Evolutionary conservation across 345 rosid species (phyloP).

Genomic region (Linum lewisii): DNA sequence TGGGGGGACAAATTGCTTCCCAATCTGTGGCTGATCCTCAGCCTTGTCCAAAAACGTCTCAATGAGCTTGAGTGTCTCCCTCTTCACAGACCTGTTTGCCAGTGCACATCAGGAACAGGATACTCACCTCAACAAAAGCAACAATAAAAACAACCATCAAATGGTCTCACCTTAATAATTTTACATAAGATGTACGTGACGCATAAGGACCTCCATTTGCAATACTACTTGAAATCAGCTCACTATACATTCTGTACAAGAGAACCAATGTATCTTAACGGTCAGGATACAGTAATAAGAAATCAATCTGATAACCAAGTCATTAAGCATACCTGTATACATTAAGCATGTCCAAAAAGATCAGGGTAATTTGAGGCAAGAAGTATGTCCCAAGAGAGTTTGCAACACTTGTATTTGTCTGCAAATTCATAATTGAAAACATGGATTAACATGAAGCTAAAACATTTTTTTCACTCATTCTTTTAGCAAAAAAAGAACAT

Average conservation of each 20-base stretch:
- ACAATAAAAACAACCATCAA: slow-evolving; percentile 7
- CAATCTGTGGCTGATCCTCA: slow-evolving; percentile 94
- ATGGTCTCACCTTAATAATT: slow-evolving; percentile 63
- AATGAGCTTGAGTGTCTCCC: slow-evolving; percentile 94
- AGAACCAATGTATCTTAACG: neutral
- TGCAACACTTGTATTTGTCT: slow-evolving; percentile 99
- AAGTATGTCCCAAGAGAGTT: slow-evolving; percentile 84
- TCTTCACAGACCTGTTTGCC: slow-evolving; percentile 78
- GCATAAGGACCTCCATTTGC: slow-evolving; percentile 90
- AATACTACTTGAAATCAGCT: slow-evolving; percentile 89
- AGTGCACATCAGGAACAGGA: slow-evolving; percentile 9
- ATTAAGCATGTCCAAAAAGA: slow-evolving; percentile 97
- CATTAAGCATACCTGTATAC: slow-evolving; percentile 67
- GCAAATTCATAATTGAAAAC: slow-evolving; percentile 24
- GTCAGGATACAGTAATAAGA: neutral
- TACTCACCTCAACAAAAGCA: neutral
- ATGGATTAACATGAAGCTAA: too few species aligned
- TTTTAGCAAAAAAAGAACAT: too few species aligned
- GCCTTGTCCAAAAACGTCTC: slow-evolving; percentile 99
- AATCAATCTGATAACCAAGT: neutral
- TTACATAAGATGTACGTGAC: slow-evolving; percentile 82
- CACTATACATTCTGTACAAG: slow-evolving; percentile 92
- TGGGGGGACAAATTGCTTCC: slow-evolving; percentile 97
- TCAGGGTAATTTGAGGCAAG: slow-evolving; percentile 73
- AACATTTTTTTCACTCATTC: too few species aligned